Evolutionary conservation across 345 rosid genomes (phyloP).

Genomic region (Eucalyptus tenuipes): DNA sequence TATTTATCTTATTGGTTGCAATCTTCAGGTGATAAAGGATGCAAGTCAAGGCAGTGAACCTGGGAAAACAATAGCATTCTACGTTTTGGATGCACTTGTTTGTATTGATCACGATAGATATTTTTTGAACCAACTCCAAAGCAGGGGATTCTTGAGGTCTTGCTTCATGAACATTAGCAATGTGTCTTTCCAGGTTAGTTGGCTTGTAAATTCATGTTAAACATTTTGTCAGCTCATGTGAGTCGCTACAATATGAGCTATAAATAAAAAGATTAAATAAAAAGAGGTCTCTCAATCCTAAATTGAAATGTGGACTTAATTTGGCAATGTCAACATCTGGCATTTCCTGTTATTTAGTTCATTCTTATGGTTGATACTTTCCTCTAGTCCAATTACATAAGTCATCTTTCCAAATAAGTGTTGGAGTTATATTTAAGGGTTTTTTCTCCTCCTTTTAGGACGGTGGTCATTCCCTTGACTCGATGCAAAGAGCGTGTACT

Average conservation of each 20-base stretch:
- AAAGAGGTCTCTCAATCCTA: not conserved
- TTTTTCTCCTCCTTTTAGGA: conserved; percentile 23
- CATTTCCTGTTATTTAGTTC: not conserved
- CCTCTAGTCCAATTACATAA: not conserved
- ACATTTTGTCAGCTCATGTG: not conserved
- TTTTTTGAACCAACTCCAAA: conserved; percentile 87
- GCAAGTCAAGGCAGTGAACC: conserved; percentile 85
- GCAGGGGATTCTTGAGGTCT: conserved; percentile 78
- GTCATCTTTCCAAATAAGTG: not conserved
- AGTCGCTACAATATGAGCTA: not conserved
- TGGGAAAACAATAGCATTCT: conserved; percentile 81
- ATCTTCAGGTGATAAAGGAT: conserved; percentile 66
- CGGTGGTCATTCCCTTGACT: conserved; percentile 59
- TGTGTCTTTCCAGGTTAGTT: conserved; percentile 52
- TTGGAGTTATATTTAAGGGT: not conserved
- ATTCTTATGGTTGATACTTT: not conserved
- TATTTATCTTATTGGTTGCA: not conserved
- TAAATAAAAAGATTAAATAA: not conserved
- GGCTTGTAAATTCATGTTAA: not conserved
- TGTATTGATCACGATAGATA: conserved; percentile 80
- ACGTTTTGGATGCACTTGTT: conserved; percentile 77
- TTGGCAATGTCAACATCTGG: not conserved
- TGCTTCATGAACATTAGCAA: conserved; percentile 64
- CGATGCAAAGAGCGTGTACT: conserved; percentile 74
- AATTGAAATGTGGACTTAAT: not conserved